Percentiles rank a stretch among this genome's conserved stretches.
phyloP scores from a whole-genome alignment of 2,329 filamentous ascomycete genomes.

The Graphilbum fragrans region DNA sequence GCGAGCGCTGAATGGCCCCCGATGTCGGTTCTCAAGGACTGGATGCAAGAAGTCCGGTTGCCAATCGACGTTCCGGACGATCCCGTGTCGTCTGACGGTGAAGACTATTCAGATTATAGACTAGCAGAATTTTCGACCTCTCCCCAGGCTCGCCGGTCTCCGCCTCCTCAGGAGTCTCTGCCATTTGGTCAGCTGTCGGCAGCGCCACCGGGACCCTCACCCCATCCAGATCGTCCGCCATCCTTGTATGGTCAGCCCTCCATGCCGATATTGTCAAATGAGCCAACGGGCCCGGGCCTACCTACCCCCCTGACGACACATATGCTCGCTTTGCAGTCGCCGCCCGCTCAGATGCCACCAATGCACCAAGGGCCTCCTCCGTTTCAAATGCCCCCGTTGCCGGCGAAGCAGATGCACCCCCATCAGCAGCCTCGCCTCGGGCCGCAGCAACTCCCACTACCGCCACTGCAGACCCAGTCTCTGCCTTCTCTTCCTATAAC shows the following conservation, averaged over 20 bases:
- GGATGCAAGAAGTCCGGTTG: slow-evolving; percentile 48
- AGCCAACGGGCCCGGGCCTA: too few species aligned
- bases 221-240: not conserved
- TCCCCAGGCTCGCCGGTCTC: slow-evolving; percentile 11
- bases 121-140: slow-evolving; percentile 14
- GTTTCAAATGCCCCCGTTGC: not conserved
- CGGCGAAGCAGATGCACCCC: slow-evolving; percentile 3
- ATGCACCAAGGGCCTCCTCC: not conserved
- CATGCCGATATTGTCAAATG: not conserved
- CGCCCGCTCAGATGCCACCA: too few species aligned
- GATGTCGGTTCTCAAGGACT: slow-evolving; percentile 45
- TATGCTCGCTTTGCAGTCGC: not conserved
- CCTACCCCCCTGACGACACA: not conserved
- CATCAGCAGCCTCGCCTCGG: not conserved
- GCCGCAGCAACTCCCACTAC: slow-evolving; percentile 3
- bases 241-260: not conserved
- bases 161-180: slow-evolving; percentile 11
- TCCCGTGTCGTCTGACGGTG: slow-evolving; percentile 38
- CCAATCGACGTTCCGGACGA: slow-evolving; percentile 30
- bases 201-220: not conserved
- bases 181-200: not conserved
- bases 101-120: slow-evolving; percentile 32
- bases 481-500: not conserved
- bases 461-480: not conserved
- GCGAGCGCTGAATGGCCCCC: slow-evolving; percentile 42